Percentiles rank a stretch among this genome's conserved stretches.
phyloP scores from a whole-genome alignment of 108 stramenopile genomes.

The Discostella pseudostelligera region DNA sequence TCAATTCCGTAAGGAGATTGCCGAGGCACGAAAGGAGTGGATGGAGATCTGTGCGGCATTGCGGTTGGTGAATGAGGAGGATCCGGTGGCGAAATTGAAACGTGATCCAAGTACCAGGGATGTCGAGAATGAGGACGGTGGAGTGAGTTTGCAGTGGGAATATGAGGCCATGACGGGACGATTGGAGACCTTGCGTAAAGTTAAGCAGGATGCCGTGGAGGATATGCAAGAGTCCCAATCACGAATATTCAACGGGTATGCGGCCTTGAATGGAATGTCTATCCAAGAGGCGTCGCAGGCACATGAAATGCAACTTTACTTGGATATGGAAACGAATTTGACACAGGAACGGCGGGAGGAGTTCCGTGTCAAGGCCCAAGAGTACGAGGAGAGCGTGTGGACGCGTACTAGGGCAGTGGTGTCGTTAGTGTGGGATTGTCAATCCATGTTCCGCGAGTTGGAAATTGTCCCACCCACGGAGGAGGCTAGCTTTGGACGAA shows the following conservation, averaged over 20 bases:
- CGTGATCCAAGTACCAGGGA: conserved; percentile 39
- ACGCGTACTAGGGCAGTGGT: conserved; percentile 68
- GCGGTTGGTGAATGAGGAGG: conserved; percentile 31
- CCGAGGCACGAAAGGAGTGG: conserved; percentile 59
- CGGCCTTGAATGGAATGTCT: conserved; percentile 46
- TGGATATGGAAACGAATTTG: conserved; percentile 65
- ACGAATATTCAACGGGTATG: conserved; percentile 64
- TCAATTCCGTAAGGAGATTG: conserved; percentile 78
- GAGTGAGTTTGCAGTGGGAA: conserved; percentile 62
- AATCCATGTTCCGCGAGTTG: conserved; percentile 74
- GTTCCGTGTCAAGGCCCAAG: conserved; percentile 63
- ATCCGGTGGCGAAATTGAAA: conserved; percentile 25
- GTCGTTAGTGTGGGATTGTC: conserved; percentile 73
- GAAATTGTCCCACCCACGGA: conserved; percentile 53
- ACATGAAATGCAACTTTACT: conserved; percentile 48
- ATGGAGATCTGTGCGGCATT: conserved; percentile 49
- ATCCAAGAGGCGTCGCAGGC: conserved; percentile 14
- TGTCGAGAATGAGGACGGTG: background rate
- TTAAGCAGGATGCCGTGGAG: conserved; percentile 43
- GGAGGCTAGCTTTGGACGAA: conserved; percentile 19
- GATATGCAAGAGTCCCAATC: conserved; percentile 51
- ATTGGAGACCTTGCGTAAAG: conserved; percentile 52
- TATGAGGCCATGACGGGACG: conserved; percentile 58
- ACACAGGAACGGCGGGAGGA: conserved; percentile 53
- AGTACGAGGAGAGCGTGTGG: conserved; percentile 66